Percentiles rank a stretch among this genome's conserved stretches.
phyloP scores from a whole-genome alignment of 2,329 filamentous ascomycete genomes.

The Colletotrichum musicola region DNA sequence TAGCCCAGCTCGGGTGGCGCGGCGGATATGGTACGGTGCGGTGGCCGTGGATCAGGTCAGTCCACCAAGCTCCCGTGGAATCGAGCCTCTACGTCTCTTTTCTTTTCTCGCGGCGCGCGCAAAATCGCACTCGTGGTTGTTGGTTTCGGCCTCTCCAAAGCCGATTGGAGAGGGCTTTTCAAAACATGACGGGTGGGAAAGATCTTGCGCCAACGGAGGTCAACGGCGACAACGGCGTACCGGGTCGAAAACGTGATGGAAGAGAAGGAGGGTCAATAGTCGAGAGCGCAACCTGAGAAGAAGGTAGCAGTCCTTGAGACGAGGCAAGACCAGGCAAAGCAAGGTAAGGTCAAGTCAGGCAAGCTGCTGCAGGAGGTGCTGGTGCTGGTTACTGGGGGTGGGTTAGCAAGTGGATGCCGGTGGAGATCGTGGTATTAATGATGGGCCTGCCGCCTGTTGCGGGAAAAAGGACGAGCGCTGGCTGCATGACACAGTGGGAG shows the following conservation, averaged over 20 bases:
- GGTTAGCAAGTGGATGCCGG: conserved; percentile 42
- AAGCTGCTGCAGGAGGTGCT: background rate
- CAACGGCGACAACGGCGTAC: conserved; percentile 36
- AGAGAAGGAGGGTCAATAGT: conserved; percentile 21
- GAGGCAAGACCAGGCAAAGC: conserved; percentile 18
- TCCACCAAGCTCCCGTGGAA: conserved; percentile 1
- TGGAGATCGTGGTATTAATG: conserved; percentile 42
- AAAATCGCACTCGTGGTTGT: conserved; percentile 24
- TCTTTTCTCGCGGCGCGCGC: conserved; percentile 11
- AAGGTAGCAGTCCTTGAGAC: conserved; percentile 18
- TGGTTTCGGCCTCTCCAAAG: conserved; percentile 46
- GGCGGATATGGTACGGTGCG: no score
- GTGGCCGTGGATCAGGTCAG: no score
- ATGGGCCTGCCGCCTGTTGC: conserved; percentile 47
- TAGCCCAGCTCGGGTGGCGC: no score
- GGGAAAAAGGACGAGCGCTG: conserved; percentile 48
- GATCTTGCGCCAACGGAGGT: conserved; percentile 22
- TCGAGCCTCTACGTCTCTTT: background rate
- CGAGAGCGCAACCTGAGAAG: conserved; percentile 15
- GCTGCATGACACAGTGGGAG: conserved; percentile 36
- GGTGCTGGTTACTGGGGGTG: conserved; percentile 36
- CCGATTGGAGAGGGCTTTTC: conserved; percentile 46
- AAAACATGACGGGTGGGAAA: conserved; percentile 48
- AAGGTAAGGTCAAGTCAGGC: conserved; percentile 19
- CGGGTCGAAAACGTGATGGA: conserved; percentile 26